Conservation (phyloP, 192 early-diverging fungal genomes). For the Thamnidium elegans region DNA sequence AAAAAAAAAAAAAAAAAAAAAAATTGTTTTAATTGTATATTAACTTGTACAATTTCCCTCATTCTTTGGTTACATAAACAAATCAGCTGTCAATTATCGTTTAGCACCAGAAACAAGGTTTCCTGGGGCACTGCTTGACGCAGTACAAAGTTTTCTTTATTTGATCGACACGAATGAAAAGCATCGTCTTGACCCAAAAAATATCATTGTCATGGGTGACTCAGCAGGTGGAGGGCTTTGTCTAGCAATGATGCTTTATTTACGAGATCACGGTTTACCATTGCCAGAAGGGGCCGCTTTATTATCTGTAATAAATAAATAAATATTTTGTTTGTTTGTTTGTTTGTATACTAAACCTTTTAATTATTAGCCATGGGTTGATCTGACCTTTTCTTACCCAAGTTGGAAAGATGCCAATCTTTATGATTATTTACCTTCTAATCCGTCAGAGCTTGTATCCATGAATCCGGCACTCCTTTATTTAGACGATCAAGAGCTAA, state of each 20-base stretch:
- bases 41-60: neutral
- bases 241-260: slow-evolving; percentile 58
- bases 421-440: slow-evolving; percentile 36
- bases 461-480: slow-evolving; percentile 49
- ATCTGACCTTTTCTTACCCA: slow-evolving; percentile 50
- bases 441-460: slow-evolving; percentile 29
- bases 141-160: slow-evolving; percentile 49
- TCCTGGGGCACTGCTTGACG: slow-evolving; percentile 67
- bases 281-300: slow-evolving; percentile 54
- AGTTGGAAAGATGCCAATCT: slow-evolving; percentile 43
- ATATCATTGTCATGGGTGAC: slow-evolving; percentile 66
- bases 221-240: slow-evolving; percentile 69
- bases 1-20: neutral
- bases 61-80: neutral
- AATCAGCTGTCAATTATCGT: slow-evolving; percentile 18
- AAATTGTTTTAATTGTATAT: neutral
- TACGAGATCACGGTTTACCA: slow-evolving; percentile 51
- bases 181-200: slow-evolving; percentile 50
- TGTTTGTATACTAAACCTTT: neutral
- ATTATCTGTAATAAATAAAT: slow-evolving; percentile 58
- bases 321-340: neutral
- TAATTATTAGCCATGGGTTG: slow-evolving; percentile 50
- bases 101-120: slow-evolving; percentile 23
- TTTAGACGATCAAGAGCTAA: slow-evolving; percentile 31
- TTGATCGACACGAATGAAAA: slow-evolving; percentile 41